phyloP scores from a whole-genome alignment of 169 alveolate genomes.

The Plasmodium sp. region DNA sequence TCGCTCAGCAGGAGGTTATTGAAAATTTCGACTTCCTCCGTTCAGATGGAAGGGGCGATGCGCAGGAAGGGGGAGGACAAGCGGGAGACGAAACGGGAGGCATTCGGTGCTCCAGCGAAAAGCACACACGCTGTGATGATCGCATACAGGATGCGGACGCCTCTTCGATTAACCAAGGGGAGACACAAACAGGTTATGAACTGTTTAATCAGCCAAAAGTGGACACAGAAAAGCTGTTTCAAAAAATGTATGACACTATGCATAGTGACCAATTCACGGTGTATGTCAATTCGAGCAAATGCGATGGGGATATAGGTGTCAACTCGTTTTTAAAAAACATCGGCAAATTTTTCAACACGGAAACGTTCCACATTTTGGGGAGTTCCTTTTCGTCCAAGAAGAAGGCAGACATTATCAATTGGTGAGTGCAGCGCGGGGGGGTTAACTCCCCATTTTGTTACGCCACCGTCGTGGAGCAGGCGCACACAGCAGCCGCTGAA shows the following conservation, averaged over 20 bases:
- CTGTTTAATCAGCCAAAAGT: not conserved
- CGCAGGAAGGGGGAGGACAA: not conserved
- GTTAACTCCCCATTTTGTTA: not conserved
- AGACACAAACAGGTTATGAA: not conserved
- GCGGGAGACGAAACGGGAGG: not conserved
- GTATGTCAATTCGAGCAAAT: slow-evolving; percentile 28
- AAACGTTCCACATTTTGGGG: slow-evolving; percentile 16
- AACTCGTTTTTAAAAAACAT: slow-evolving; percentile 44
- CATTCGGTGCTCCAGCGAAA: not conserved
- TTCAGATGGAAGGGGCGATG: not conserved
- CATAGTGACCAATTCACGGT: slow-evolving; percentile 36
- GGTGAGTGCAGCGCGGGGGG: not conserved
- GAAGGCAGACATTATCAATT: slow-evolving; percentile 40
- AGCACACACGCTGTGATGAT: not conserved
- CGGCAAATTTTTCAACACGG: slow-evolving; percentile 3
- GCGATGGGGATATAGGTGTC: slow-evolving; percentile 5
- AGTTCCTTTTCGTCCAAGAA: slow-evolving; percentile 45
- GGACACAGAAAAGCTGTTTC: slow-evolving; percentile 45
- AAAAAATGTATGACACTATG: slow-evolving; percentile 24
- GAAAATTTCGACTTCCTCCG: slow-evolving; percentile 42
- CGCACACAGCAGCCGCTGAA: not conserved
- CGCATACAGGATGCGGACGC: not conserved
- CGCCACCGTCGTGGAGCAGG: not conserved
- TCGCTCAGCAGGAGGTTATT: slow-evolving; percentile 36
- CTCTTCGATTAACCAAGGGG: slow-evolving; percentile 1